Evolutionary conservation across 2,329 filamentous ascomycete species (phyloP), one percentile per base, ranked within the genome.

Genomic region (Calonectria pseudoturangicola): DNA sequence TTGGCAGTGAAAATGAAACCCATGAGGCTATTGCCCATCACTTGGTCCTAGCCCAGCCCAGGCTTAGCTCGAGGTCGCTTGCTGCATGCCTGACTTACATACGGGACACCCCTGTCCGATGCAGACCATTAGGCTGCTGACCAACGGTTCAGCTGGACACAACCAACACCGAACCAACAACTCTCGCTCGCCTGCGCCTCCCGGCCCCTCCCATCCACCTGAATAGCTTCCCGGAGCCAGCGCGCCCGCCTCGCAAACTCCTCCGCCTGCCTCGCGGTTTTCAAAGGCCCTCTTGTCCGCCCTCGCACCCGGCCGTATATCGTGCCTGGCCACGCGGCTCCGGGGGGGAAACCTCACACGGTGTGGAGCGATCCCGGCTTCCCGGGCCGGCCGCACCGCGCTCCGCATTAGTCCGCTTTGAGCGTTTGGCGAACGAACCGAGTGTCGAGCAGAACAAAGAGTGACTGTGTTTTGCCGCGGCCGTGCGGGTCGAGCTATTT

Each of bases 301-400:
- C 21, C 21, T 21, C 21, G 21, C 21, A 21, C 21, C 21, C 30
- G 30, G 30, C 2, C 30, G 30, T 33, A 33, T 39, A 33, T 18
- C 4, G 16, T 28, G n/a, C 58, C 41, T 43, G 39, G 16, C 58
- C 27, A 43, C 58, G 58, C 58, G 54, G 54, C 54, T 60, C 58
- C 41, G 16, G 13, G 36, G 21, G 21, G 27, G 45, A 33, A 33
- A 45, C 9, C 62, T 33, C 71, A 50, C 66, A 66, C 66, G 51
- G 62, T 63, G 67, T 73, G 71, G 71, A 73, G 71, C 54, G 71
- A 54, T 41, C 33, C 54, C 71, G 60, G 67, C 36, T 60, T 60
- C 60, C 51, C 60, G 70, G 66, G 62, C 71, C 62, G 71, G 62
- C n/a, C 45, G 41, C 33, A 66, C 68, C 62, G 51, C 30, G 39